Percentiles rank a stretch among this genome's conserved stretches.
Conservation (phyloP, 148 eudicot genomes). For the Linanthus parryae region DNA sequence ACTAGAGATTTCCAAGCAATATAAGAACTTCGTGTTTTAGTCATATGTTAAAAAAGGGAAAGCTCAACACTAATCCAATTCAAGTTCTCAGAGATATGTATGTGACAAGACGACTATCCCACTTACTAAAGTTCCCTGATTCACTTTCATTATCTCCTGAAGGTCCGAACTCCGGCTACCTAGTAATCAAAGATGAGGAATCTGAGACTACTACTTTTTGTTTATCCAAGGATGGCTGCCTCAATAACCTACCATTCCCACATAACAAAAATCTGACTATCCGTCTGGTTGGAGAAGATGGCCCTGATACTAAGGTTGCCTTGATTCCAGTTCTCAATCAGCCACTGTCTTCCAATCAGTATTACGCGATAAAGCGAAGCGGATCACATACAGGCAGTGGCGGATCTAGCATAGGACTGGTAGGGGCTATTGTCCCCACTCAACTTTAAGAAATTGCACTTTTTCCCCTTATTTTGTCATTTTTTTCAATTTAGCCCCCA, state of each 20-base stretch:
- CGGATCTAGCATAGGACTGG: too few species aligned
- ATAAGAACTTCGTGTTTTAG: too few species aligned
- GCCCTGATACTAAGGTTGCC: constrained; percentile 14
- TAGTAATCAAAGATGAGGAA: constrained; percentile 47
- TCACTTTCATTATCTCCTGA: constrained; percentile 17
- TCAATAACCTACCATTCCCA: constrained; percentile 46
- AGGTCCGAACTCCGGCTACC: constrained; percentile 18
- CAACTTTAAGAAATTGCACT: too few species aligned
- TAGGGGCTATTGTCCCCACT: too few species aligned
- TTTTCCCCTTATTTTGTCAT: too few species aligned
- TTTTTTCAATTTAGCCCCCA: too few species aligned
- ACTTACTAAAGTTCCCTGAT: constrained; percentile 29
- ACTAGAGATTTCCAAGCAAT: too few species aligned
- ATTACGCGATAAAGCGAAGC: constrained; percentile 7
- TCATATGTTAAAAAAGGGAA: too few species aligned
- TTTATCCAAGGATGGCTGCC: constrained; percentile 18
- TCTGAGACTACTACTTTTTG: constrained; percentile 29
- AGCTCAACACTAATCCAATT: too few species aligned
- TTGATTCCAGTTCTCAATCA: constrained; percentile 37
- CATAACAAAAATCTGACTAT: constrained; percentile 42
- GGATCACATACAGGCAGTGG: constrained; percentile 15
- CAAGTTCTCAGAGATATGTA: too few species aligned
- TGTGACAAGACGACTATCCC: constrained; percentile 45
- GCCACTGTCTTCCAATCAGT: constrained; percentile 8
- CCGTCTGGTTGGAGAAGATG: neutral